phyloP scores from a whole-genome alignment of 2,329 filamentous ascomycete genomes.

The Paecilomyces formosus region DNA sequence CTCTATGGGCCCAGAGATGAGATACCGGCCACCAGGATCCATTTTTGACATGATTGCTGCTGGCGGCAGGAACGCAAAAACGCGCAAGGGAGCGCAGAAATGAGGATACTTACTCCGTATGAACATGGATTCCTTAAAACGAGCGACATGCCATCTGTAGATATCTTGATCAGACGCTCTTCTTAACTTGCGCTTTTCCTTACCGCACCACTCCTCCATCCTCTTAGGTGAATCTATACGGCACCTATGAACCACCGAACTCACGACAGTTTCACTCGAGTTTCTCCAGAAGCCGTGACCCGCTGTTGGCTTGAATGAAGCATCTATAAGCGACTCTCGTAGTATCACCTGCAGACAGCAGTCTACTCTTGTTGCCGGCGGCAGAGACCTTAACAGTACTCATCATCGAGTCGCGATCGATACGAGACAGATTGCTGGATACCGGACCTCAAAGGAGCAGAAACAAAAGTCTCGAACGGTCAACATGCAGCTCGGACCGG shows the following conservation, averaged over 20 bases:
- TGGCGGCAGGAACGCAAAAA: neutral
- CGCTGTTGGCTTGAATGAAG: neutral
- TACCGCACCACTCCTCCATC: neutral
- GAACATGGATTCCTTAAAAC: neutral
- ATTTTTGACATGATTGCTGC: neutral
- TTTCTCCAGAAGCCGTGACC: neutral
- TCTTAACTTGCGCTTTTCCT: neutral
- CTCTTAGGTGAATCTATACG: neutral
- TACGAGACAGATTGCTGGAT: neutral
- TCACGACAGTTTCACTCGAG: neutral
- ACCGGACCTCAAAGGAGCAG: neutral
- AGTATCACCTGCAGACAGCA: neutral
- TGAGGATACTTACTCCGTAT: neutral
- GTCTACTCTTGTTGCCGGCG: neutral
- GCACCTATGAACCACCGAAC: neutral
- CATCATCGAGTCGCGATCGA: neutral
- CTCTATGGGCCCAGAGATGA: neutral
- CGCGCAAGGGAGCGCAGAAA: neutral
- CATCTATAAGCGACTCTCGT: neutral
- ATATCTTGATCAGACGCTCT: neutral
- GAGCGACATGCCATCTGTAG: neutral
- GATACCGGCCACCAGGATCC: neutral
- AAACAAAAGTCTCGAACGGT: neutral
- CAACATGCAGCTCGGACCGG: slow-evolving; percentile 10
- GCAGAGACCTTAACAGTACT: neutral